phyloP scores from a whole-genome alignment of 148 eudicot genomes.

The Diospyros kaki region DNA sequence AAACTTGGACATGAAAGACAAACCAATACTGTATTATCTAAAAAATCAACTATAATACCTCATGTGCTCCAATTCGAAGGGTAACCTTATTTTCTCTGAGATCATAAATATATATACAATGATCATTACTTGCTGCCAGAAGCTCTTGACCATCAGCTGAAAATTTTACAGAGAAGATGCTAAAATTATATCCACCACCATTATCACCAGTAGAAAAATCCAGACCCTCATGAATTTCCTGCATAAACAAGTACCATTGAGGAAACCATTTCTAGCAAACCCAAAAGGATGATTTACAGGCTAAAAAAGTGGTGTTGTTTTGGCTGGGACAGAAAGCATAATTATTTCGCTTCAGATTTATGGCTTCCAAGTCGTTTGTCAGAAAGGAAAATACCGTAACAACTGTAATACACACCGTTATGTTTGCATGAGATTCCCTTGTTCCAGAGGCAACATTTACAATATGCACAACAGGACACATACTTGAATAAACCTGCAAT shows the following conservation, averaged over 20 bases:
- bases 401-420: conserved; percentile 49
- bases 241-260: conserved; percentile 16
- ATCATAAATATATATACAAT: conserved; percentile 76
- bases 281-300: neutral
- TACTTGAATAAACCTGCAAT: conserved; percentile 80
- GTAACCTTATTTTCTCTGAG: conserved; percentile 54
- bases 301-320: neutral
- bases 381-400: neutral
- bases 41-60: conserved; percentile 31
- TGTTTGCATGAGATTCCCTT: conserved; percentile 71
- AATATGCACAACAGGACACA: conserved; percentile 79
- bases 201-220: conserved; percentile 52
- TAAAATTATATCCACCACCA: conserved; percentile 51
- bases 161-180: conserved; percentile 79
- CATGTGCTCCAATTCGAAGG: conserved; percentile 64
- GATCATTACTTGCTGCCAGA: conserved; percentile 76
- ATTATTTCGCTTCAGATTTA: neutral
- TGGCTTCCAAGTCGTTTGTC: neutral
- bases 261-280: neutral
- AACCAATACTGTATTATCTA: neutral
- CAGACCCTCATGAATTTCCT: conserved; percentile 93
- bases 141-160: conserved; percentile 86
- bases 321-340: too few species aligned
- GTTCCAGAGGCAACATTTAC: conserved; percentile 66
- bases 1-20: conserved; percentile 7